Conservation (phyloP, 345 rosid species). For the Linum usitatissimum region DNA sequence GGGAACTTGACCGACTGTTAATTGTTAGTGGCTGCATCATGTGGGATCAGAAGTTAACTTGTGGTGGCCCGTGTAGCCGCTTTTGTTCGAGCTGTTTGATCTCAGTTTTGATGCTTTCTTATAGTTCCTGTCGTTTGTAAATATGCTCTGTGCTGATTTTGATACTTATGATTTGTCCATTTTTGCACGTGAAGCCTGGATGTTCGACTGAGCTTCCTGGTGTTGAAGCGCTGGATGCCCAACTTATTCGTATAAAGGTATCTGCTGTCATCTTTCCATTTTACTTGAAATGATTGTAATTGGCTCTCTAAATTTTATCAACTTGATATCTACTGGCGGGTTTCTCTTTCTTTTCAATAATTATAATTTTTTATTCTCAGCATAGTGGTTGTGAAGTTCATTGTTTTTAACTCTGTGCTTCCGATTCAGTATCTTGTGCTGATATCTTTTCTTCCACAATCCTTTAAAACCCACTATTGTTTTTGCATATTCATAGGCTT, state of each 20-base stretch:
- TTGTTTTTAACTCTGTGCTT: not conserved
- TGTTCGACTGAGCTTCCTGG: conserved; percentile 85
- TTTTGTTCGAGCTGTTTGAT: too few species aligned
- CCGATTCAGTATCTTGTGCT: not conserved
- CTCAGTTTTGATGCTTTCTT: too few species aligned
- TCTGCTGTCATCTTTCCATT: not conserved
- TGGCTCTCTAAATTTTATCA: not conserved
- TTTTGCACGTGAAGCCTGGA: conserved; percentile 61
- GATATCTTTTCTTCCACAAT: not conserved
- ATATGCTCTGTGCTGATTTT: not conserved
- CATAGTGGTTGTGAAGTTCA: not conserved
- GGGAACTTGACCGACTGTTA: too few species aligned
- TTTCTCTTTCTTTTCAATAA: not conserved
- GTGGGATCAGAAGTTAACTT: too few species aligned
- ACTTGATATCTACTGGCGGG: not conserved
- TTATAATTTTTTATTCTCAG: too few species aligned
- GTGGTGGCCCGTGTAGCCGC: too few species aligned
- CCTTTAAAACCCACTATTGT: not conserved
- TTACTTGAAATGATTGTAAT: not conserved
- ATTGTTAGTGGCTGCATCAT: too few species aligned
- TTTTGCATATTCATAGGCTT: not conserved
- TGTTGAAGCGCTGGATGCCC: conserved; percentile 42
- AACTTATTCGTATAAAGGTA: conserved; percentile 81
- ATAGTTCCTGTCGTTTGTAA: too few species aligned
- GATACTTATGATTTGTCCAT: conserved; percentile 1